Conservation (phyloP, 768 basidiomycete species). For the Chiua virens region DNA sequence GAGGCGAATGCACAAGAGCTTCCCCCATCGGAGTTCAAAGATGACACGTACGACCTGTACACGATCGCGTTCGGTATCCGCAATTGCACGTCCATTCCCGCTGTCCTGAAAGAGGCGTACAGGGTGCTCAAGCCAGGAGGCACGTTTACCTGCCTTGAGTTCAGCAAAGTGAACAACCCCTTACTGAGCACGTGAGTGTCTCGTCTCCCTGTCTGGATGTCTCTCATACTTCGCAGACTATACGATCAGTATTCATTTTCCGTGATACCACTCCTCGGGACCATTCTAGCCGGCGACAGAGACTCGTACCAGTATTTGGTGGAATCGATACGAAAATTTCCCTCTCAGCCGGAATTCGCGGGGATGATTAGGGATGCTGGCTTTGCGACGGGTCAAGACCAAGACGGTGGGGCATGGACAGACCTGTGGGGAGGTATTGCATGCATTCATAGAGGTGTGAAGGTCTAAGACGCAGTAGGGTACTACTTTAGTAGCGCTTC, state of each 20-base stretch:
- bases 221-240: constrained; percentile 46
- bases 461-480: constrained; percentile 44
- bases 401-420: constrained; percentile 81
- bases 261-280: constrained; percentile 93
- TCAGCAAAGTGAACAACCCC: constrained; percentile 90
- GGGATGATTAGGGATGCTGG: constrained; percentile 87
- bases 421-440: constrained; percentile 89
- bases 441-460: constrained; percentile 81
- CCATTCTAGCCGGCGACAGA: constrained; percentile 92
- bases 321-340: constrained; percentile 95
- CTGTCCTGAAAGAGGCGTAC: constrained; percentile 85
- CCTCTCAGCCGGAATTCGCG: constrained; percentile 83
- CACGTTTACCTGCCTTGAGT: constrained; percentile 93
- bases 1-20: constrained; percentile 92
- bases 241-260: constrained; percentile 97
- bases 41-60: constrained; percentile 91
- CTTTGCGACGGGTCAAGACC: constrained; percentile 69
- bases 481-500: not conserved
- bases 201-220: not conserved
- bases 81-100: constrained; percentile 92
- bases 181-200: constrained; percentile 75
- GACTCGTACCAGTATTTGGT: constrained; percentile 97
- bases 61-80: constrained; percentile 99
- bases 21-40: constrained; percentile 61
- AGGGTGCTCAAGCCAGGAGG: constrained; percentile 96